A percentile compares a stretch with the other conserved stretches of the same genome.
Evolutionary conservation across 2,329 filamentous ascomycete species (phyloP).

Genomic region (Fusarium pseudocircinatum): DNA sequence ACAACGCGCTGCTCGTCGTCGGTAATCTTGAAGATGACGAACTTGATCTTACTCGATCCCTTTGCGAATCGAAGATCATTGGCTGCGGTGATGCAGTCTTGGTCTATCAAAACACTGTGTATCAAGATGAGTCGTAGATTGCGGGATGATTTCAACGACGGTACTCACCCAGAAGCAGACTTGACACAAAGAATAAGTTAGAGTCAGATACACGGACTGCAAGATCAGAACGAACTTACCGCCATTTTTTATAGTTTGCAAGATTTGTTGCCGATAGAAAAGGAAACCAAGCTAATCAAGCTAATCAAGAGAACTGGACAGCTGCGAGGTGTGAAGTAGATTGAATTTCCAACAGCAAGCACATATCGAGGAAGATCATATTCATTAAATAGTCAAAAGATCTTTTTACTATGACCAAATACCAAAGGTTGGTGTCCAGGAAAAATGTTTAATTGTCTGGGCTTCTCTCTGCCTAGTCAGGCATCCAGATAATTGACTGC

Average conservation of each 20-base stretch:
- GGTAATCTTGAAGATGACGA: slow-evolving; percentile 31
- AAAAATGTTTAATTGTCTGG: rapidly evolving
- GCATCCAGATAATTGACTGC: background rate
- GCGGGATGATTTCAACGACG: background rate
- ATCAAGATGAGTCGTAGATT: background rate
- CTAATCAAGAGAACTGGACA: background rate
- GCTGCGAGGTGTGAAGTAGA: rapidly evolving
- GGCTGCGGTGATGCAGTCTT: slow-evolving; percentile 23
- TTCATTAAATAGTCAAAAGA: background rate
- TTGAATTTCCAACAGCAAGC: background rate
- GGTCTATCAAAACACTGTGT: slow-evolving; percentile 19
- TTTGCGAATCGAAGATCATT: slow-evolving; percentile 12
- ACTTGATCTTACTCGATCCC: slow-evolving; percentile 13
- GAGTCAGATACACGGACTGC: rapidly evolving
- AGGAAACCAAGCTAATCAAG: no score
- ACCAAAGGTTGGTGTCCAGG: rapidly evolving
- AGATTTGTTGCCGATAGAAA: background rate
- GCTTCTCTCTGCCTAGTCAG: slow-evolving; percentile 1
- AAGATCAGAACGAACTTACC: background rate
- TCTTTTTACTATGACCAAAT: rapidly evolving
- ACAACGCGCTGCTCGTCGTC: slow-evolving; percentile 20
- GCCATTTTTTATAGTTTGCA: background rate
- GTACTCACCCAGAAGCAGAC: slow-evolving; percentile 15
- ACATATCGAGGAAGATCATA: background rate
- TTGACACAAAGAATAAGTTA: background rate